Base-by-base conservation (phyloP, 306 rosid genomes). In the Lablab purpureus region DNA sequence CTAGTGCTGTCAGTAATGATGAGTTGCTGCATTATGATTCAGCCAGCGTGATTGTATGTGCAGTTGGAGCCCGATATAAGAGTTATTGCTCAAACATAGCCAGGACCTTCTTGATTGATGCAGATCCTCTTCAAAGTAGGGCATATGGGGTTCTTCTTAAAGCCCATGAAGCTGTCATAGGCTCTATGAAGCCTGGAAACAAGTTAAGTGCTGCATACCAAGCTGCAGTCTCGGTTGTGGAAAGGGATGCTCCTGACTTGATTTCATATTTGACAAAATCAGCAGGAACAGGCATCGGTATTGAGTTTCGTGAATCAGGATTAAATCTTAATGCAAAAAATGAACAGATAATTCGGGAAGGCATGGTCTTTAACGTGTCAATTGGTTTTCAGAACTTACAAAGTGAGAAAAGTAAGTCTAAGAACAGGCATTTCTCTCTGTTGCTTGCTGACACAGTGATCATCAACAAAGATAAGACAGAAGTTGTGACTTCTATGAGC, bases 251-350 rank as follows among this genome's bases (percentile, higher is more conserved):
- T 66, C 93, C 97, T n/a, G 97, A 95, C 19, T 84, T 95, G 65
- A 73, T 85, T 81, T 72, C 91, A n/a, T 81, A 84, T 71, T 86
- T 92, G 84, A 91, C 97, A 67, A 92, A 92, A 67, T 88, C 98
- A 71, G 92, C 97, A 30, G 99, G 99, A 59, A 94, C 97, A 23
- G 97, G 97, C 77, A 87, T 92, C 17, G 99, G 99, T 17, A 91
- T 94, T 79, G 99, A 94, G 87, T 94, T 94, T 82, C 97, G 99
- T 4, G 99, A 94, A 83, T 94, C 99, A 23, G 92, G 97, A 27
- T 64, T 94, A 86, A 94, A 89, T 81, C 87, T 94, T 62, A 94
- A 92, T 85, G 87, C 91, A 45, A 92, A 91, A 87, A 94, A 91
- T 87, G 99, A 86, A 17, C 87, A 87, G 82, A 51, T 88, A 70